Conservation (phyloP, 768 basidiomycete species). For the Leccinum broughii region DNA sequence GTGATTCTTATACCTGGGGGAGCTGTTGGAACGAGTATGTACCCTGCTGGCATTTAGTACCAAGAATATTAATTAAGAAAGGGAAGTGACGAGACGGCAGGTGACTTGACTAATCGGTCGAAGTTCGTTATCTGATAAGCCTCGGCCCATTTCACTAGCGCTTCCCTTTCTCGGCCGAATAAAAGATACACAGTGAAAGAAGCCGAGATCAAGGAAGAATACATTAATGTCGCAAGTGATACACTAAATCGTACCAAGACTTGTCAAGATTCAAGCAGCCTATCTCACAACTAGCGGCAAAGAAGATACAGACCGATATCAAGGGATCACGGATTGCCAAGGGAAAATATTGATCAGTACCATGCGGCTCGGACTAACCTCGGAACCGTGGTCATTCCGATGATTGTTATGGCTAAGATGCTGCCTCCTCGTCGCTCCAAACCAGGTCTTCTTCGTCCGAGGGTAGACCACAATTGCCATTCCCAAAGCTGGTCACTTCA, state of each 20-base stretch:
- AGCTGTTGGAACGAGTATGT: conserved; percentile 16
- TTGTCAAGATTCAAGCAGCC: neutral
- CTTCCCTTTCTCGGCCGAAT: neutral
- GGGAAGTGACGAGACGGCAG: neutral
- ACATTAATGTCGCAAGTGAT: neutral
- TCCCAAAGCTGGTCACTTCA: conserved; percentile 19
- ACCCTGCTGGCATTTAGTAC: conserved; percentile 18
- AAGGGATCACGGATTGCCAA: neutral
- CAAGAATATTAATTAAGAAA: neutral
- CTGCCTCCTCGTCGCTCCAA: conserved; percentile 52
- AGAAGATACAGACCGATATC: neutral
- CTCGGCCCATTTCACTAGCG: neutral
- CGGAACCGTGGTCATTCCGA: neutral
- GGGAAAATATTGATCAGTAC: neutral
- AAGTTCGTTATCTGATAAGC: conserved; percentile 16
- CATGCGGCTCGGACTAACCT: neutral
- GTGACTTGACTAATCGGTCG: neutral
- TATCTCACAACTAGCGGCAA: neutral
- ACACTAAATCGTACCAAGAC: neutral
- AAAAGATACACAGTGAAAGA: neutral
- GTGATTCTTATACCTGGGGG: conserved; percentile 14
- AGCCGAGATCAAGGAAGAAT: neutral
- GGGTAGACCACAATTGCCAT: conserved; percentile 49
- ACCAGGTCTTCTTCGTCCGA: conserved; percentile 52
- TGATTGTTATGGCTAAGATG: neutral